phyloP scores from a whole-genome alignment of 2,329 filamentous ascomycete species.

The Talaromyces sp. region DNA sequence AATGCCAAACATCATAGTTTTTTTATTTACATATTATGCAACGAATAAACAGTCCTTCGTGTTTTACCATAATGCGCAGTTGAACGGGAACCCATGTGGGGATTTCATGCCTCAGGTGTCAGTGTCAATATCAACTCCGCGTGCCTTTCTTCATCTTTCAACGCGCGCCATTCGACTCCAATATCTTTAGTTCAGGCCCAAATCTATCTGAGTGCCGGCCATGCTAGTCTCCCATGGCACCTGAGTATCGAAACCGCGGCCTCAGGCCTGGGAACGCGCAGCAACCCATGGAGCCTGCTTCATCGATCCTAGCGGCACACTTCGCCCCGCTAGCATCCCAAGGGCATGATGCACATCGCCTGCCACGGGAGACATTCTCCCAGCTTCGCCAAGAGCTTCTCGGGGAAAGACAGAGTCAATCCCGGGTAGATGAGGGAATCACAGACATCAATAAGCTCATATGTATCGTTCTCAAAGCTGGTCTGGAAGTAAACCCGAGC shows the following conservation, averaged over 20 bases:
- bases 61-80: too few species aligned
- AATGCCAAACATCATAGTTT: too few species aligned
- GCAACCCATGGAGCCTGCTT: conserved; percentile 43
- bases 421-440: conserved; percentile 64
- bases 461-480: conserved; percentile 78
- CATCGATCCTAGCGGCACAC: conserved; percentile 85
- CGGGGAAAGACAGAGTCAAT: conserved; percentile 46
- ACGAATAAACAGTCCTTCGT: too few species aligned
- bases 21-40: too few species aligned
- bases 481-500: conserved; percentile 62
- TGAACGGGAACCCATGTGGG: background rate
- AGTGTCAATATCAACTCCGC: conserved; percentile 11
- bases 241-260: conserved; percentile 23
- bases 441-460: conserved; percentile 83
- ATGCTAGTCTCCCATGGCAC: conserved; percentile 29
- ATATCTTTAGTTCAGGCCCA: background rate
- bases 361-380: conserved; percentile 74
- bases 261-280: conserved; percentile 22
- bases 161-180: background rate
- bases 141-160: conserved; percentile 2
- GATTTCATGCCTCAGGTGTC: conserved; percentile 26
- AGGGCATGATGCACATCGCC: conserved; percentile 62
- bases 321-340: conserved; percentile 76
- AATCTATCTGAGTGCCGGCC: background rate
- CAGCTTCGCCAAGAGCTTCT: conserved; percentile 70